phyloP scores from a whole-genome alignment of 2,329 filamentous ascomycete species.

The Diplodia seriata region DNA sequence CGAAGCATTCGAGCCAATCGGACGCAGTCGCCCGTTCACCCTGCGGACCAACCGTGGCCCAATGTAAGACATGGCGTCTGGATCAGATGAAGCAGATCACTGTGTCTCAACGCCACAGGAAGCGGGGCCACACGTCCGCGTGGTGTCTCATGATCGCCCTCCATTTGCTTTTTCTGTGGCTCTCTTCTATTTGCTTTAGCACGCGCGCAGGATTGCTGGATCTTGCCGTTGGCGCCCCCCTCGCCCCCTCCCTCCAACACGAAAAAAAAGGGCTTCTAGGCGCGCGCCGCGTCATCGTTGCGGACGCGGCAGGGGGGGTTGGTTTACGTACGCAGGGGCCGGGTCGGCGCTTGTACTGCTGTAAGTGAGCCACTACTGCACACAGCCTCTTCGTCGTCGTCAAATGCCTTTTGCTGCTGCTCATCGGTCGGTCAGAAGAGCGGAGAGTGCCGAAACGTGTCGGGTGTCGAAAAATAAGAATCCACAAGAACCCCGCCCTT shows the following conservation, averaged over 20 bases:
- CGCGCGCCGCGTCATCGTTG: background rate
- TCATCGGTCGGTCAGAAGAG: no score
- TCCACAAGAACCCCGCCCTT: background rate
- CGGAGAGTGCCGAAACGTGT: no score
- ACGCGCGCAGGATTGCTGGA: background rate
- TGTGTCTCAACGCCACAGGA: background rate
- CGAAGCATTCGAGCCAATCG: background rate
- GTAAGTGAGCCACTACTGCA: no score
- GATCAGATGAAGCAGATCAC: background rate
- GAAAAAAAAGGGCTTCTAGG: no score
- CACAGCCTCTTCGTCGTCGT: background rate
- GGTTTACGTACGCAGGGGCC: background rate
- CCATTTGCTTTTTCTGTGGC: background rate
- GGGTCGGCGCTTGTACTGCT: no score
- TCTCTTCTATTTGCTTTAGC: background rate
- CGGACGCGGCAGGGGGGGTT: background rate
- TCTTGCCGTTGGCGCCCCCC: background rate
- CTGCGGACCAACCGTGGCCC: background rate
- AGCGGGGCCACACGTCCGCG: background rate
- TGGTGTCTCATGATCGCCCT: constrained; percentile 1
- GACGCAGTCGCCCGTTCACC: background rate
- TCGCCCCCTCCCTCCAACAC: background rate
- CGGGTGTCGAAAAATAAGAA: no score
- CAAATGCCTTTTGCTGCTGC: no score
- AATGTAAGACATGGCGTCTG: background rate